A percentile compares a stretch with the other conserved stretches of the same genome.
These are phyloP conservation scores for Nothophaeocryptopus gaeumannii DNA, from an alignment of 2,329 filamentous ascomycete genomes.

Conservation along the genomic window DNA sequence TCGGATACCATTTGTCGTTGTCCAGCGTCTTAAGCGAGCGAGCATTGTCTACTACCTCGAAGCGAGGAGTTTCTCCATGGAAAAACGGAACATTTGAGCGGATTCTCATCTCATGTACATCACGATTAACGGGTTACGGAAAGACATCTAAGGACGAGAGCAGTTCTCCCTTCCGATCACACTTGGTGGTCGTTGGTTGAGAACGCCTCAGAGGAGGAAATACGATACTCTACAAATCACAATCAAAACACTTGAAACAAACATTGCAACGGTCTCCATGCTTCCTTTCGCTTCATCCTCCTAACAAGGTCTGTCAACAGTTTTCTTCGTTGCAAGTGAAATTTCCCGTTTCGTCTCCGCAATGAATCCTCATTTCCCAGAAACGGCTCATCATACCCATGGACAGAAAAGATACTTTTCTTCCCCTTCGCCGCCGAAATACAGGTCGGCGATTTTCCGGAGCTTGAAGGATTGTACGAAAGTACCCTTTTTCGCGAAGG, in stretches of 20 bases:
- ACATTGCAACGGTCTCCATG: not conserved
- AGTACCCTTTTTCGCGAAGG: too few species aligned
- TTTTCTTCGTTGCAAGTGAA: not conserved
- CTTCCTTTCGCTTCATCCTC: not conserved
- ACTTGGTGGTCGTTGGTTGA: conserved; percentile 6
- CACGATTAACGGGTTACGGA: too few species aligned
- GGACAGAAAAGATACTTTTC: too few species aligned
- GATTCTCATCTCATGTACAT: conserved; percentile 23
- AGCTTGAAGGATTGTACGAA: too few species aligned
- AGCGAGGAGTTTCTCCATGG: conserved; percentile 22
- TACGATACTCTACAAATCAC: conserved; percentile 1
- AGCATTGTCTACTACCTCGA: conserved; percentile 8
- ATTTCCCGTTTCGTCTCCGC: conserved; percentile 2
- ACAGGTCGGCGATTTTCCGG: too few species aligned
- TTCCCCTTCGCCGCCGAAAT: too few species aligned
- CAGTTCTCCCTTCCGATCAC: conserved; percentile 17
- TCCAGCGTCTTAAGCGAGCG: conserved; percentile 30
- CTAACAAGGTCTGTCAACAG: not conserved
- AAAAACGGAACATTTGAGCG: conserved; percentile 15
- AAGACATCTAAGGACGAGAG: conserved; percentile 1
- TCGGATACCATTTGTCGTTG: conserved; percentile 21
- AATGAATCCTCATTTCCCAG: not conserved
- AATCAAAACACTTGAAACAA: conserved; percentile 14
- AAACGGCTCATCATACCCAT: too few species aligned
- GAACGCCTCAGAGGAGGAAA: conserved; percentile 11